These are phyloP conservation scores for Poronia punctata DNA, from an alignment of 495 filamentous ascomycete genomes.

Conservation along the genomic window DNA sequence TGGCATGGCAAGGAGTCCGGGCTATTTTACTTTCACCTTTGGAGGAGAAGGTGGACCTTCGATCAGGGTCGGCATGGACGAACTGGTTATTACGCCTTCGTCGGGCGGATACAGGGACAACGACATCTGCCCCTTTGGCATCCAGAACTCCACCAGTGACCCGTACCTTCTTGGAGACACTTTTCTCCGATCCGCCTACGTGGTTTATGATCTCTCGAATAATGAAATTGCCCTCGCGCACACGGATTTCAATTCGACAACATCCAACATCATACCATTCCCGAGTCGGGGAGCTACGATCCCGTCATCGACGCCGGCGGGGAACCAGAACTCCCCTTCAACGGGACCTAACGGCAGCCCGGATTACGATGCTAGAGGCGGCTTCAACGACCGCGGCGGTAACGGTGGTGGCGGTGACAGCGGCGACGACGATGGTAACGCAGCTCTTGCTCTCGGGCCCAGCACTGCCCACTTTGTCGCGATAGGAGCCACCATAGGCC, in stretches of 20 bases:
- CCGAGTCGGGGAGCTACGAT: conserved; percentile 42
- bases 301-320: conserved; percentile 40
- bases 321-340: conserved; percentile 32
- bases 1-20: conserved; percentile 50
- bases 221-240: conserved; percentile 81
- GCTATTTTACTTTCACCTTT: conserved; percentile 67
- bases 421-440: conserved; percentile 20
- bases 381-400: conserved; percentile 22
- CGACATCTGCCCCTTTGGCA: conserved; percentile 64
- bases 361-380: conserved; percentile 32
- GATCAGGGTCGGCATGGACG: conserved; percentile 68
- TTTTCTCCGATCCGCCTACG: conserved; percentile 86
- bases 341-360: conserved; percentile 24
- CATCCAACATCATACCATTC: conserved; percentile 46
- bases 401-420: neutral
- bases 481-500: conserved; percentile 27
- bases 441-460: conserved; percentile 27
- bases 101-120: conserved; percentile 46
- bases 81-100: conserved; percentile 59
- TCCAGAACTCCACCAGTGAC: conserved; percentile 56
- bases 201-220: conserved; percentile 88
- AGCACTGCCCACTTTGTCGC: conserved; percentile 27
- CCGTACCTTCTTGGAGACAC: conserved; percentile 84
- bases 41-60: conserved; percentile 51
- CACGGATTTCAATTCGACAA: conserved; percentile 77